Evolutionary conservation across 1,139 yeast species (phyloP), one percentile per base, ranked within the genome.

Genomic region (Scheffersomyces segobiensis): DNA sequence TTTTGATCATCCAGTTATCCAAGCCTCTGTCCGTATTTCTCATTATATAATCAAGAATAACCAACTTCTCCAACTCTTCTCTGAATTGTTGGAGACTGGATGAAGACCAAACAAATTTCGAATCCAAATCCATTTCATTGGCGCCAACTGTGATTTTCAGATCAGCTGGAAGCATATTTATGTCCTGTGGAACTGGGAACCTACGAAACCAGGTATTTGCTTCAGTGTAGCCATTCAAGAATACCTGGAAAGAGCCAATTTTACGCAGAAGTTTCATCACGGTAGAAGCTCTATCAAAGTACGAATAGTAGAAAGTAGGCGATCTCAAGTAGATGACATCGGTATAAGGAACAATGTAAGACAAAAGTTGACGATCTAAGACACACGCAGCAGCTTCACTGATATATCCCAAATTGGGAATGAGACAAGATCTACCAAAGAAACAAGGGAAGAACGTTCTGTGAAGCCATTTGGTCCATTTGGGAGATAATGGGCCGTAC

Each of bases 391-490:
- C 91, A 4, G 89, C 85, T 68, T 89, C 95, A 59, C 91, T 85
- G 32, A 88, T 80, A 69, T 88, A 89, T 0, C 92, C 93, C 53
- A 87, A 78, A 67, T 89, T 89, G 0, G 92, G 92, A 32, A 89
- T 87, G 58, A 89, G 73, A 66, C 93, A 88, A 49, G 89, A 83
- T 57, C 95, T 71, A 2, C 95, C 93, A 72, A 89, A 89, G 67
- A 87, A 88, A 66, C 93, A 89, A 0, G 93, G 93, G 60, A 88
- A 89, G 62, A 88, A 80, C 42, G 88, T 89, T 60, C 93, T 72
- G 68, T 89, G 93, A 8, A 88, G 70, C 93, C 93, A 89, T 72
- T 89, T 89, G 1, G 91, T 84, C 93, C 93, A 87, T 69, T 89
- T 89, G 0, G 93, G 93, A 5, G 90, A 86, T 56, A 89, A 68